A percentile compares a stretch with the other conserved stretches of the same genome.
These are phyloP conservation scores for Leccinum subtestaceum DNA, from an alignment of 768 basidiomycete genomes.

Conservation along the genomic window DNA sequence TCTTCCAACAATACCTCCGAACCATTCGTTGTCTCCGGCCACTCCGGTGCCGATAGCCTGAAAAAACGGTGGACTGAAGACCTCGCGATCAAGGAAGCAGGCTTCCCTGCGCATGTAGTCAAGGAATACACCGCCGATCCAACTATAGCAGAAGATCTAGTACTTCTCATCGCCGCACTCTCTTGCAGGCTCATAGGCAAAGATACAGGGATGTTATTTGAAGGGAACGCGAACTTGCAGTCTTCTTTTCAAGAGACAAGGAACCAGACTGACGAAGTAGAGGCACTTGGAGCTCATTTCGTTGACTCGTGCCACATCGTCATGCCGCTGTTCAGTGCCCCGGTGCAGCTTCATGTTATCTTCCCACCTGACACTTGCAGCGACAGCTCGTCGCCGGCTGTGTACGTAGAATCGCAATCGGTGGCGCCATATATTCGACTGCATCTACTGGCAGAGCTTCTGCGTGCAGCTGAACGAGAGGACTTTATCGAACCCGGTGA, in stretches of 20 bases:
- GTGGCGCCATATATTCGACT: constrained; percentile 81
- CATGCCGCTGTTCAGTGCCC: constrained; percentile 65
- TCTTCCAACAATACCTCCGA: constrained; percentile 63
- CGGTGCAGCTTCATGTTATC: constrained; percentile 65
- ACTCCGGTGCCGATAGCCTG: constrained; percentile 60
- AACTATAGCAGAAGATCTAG: constrained; percentile 45
- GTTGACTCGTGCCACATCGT: constrained; percentile 45
- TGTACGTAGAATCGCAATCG: constrained; percentile 70
- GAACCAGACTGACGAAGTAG: constrained; percentile 39
- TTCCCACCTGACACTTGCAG: constrained; percentile 39
- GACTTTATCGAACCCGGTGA: constrained; percentile 64
- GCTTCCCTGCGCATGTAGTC: constrained; percentile 74
- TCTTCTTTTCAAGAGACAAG: constrained; percentile 13
- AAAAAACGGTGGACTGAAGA: constrained; percentile 79
- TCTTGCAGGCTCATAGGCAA: constrained; percentile 55
- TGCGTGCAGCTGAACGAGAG: constrained; percentile 51
- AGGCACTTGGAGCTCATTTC: constrained; percentile 55
- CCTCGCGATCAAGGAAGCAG: constrained; percentile 77
- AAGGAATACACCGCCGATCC: constrained; percentile 46
- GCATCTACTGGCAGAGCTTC: constrained; percentile 67
- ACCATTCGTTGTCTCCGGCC: constrained; percentile 63
- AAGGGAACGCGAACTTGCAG: constrained; percentile 30
- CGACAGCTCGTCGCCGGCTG: constrained; percentile 54
- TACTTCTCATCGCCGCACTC: constrained; percentile 52
- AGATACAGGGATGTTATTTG: constrained; percentile 28